phyloP scores from a whole-genome alignment of 768 basidiomycete genomes.

The Termitomyces eurrhizus region DNA sequence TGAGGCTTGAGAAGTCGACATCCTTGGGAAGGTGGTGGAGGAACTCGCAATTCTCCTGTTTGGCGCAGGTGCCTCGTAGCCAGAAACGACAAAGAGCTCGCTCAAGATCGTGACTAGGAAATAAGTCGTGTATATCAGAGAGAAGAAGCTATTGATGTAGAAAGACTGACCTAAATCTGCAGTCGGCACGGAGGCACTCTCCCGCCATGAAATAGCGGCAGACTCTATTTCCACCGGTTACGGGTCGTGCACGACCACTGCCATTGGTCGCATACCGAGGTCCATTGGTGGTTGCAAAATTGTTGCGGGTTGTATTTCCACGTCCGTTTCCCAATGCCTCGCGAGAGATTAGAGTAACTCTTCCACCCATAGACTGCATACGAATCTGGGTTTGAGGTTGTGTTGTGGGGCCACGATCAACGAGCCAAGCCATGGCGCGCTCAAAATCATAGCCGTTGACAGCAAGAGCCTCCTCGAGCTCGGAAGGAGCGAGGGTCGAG shows the following conservation, averaged over 20 bases:
- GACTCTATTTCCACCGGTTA: constrained; percentile 68
- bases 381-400: constrained; percentile 44
- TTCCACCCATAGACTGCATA: constrained; percentile 61
- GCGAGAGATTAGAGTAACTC: constrained; percentile 62
- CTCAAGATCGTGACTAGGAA: constrained; percentile 86
- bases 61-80: constrained; percentile 95
- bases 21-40: constrained; percentile 88
- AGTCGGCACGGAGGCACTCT: constrained; percentile 93
- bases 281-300: constrained; percentile 26
- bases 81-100: constrained; percentile 95
- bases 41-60: constrained; percentile 96
- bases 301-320: constrained; percentile 30
- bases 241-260: constrained; percentile 34
- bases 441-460: constrained; percentile 94
- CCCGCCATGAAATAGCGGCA: constrained; percentile 97
- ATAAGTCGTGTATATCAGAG: constrained; percentile 8
- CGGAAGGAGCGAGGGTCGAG: constrained; percentile 81
- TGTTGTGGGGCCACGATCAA: constrained; percentile 60
- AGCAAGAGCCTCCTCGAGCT: constrained; percentile 90
- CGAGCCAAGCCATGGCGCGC: constrained; percentile 89
- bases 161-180: constrained; percentile 83
- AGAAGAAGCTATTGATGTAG: neutral
- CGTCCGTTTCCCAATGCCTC: constrained; percentile 45
- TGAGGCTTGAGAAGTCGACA: constrained; percentile 71
- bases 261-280: constrained; percentile 51